Evolutionary conservation across 345 rosid species (phyloP).

Genomic region (Brassica carinata): DNA sequence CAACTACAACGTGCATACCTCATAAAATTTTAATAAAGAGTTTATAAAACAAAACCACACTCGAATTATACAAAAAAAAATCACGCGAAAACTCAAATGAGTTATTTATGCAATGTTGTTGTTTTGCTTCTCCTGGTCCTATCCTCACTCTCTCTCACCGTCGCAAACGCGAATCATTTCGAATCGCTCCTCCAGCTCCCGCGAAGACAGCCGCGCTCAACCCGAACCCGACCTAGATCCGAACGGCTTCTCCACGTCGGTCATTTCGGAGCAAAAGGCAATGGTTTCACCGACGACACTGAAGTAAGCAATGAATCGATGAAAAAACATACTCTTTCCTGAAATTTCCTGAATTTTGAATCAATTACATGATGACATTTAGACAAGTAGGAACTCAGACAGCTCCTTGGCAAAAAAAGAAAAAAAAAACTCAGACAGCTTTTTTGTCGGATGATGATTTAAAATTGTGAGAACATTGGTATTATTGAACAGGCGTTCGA

Average conservation of each 20-base stretch:
- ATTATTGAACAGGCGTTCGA: constrained; percentile 55
- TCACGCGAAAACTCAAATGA: background rate
- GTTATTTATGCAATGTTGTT: constrained; percentile 16
- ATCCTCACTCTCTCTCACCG: constrained; percentile 29
- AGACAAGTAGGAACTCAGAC: constrained; percentile 3
- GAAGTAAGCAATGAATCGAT: constrained; percentile 37
- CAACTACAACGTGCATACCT: constrained; percentile 7
- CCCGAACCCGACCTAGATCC: constrained; percentile 53
- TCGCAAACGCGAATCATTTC: constrained; percentile 45
- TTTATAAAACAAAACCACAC: background rate
- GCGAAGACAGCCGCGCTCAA: constrained; percentile 36
- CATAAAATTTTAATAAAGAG: background rate
- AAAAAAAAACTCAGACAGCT: background rate
- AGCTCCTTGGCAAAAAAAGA: no score
- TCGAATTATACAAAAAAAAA: background rate
- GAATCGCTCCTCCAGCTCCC: constrained; percentile 66
- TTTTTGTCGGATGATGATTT: constrained; percentile 17
- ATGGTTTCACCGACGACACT: constrained; percentile 71
- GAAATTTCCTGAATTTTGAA: background rate
- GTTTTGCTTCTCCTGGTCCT: constrained; percentile 8
- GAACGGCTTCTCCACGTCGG: constrained; percentile 54
- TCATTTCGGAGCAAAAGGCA: constrained; percentile 73
- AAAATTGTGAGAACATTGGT: background rate
- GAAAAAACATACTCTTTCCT: background rate
- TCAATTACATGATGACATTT: background rate